phyloP scores from a whole-genome alignment of 768 basidiomycete species.

The Psilocybe cubensis region DNA sequence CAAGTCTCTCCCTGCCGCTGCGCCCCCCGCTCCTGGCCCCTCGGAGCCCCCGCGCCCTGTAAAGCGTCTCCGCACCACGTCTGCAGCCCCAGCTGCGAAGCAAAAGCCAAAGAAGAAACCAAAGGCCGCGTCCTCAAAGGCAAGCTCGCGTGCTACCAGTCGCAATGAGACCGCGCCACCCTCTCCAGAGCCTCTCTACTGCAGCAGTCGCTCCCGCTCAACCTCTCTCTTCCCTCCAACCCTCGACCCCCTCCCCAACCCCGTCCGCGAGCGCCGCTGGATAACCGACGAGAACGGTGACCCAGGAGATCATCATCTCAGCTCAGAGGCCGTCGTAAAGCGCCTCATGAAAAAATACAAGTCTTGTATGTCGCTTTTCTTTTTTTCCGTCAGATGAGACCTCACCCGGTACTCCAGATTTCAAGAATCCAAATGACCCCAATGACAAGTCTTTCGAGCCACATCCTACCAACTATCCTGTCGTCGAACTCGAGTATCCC shows the following conservation, averaged over 20 bases:
- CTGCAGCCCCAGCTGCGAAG: slow-evolving; percentile 24
- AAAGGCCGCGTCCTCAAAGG: slow-evolving; percentile 33
- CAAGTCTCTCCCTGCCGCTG: slow-evolving; percentile 29
- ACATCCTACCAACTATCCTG: slow-evolving; percentile 62
- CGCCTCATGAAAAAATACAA: slow-evolving; percentile 70
- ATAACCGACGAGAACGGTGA: slow-evolving; percentile 51
- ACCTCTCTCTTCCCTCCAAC: slow-evolving; percentile 52
- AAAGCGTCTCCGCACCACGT: slow-evolving; percentile 40
- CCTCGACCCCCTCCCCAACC: slow-evolving; percentile 37
- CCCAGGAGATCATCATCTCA: slow-evolving; percentile 55
- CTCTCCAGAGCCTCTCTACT: slow-evolving; percentile 60
- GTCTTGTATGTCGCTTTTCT: slow-evolving; percentile 44
- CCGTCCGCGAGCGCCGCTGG: slow-evolving; percentile 51
- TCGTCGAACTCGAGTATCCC: slow-evolving; percentile 78
- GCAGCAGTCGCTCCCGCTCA: slow-evolving; percentile 66
- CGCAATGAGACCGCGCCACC: slow-evolving; percentile 42
- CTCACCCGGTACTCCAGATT: slow-evolving; percentile 50
- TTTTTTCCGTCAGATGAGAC: background rate
- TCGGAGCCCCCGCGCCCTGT: slow-evolving; percentile 39
- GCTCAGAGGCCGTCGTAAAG: slow-evolving; percentile 67
- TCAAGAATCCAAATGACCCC: slow-evolving; percentile 67
- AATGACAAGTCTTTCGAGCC: slow-evolving; percentile 67
- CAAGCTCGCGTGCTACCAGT: slow-evolving; percentile 47
- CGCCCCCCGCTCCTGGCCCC: slow-evolving; percentile 6
- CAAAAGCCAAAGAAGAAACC: slow-evolving; percentile 31